phyloP scores from a whole-genome alignment of 768 basidiomycete species.

The Termitomyces bulborhizus region DNA sequence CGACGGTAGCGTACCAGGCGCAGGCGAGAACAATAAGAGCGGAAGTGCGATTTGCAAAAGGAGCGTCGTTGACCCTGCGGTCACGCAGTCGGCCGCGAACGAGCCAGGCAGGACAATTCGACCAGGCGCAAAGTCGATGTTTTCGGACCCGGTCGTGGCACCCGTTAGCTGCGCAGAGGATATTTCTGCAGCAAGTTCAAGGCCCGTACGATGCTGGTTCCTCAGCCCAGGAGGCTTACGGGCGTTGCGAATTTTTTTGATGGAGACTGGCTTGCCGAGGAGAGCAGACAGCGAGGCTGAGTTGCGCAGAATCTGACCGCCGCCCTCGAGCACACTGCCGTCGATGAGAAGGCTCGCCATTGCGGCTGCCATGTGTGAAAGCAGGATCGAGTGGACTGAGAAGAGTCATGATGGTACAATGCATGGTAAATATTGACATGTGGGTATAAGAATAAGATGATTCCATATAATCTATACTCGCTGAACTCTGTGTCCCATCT shows the following conservation, averaged over 20 bases:
- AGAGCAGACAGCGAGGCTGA: conserved; percentile 61
- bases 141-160: conserved; percentile 44
- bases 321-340: conserved; percentile 51
- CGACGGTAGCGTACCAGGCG: conserved; percentile 25
- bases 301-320: conserved; percentile 73
- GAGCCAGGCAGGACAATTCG: conserved; percentile 32
- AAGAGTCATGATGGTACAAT: conserved; percentile 3
- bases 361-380: conserved; percentile 7
- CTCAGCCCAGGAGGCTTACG: conserved; percentile 61
- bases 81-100: conserved; percentile 40
- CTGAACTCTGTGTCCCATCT: conserved; percentile 16
- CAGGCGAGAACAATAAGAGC: conserved; percentile 51
- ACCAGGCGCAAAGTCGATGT: conserved; percentile 53
- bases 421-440: conserved; percentile 7
- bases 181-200: conserved; percentile 59
- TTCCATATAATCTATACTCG: conserved; percentile 5
- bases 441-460: conserved; percentile 1
- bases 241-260: conserved; percentile 54
- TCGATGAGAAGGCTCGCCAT: conserved; percentile 30
- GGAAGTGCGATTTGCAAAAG: conserved; percentile 70
- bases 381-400: not conserved
- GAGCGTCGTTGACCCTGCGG: conserved; percentile 68
- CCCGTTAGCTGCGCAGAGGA: conserved; percentile 50
- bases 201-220: conserved; percentile 67
- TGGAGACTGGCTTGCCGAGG: conserved; percentile 50